phyloP scores from a whole-genome alignment of 1,284 basidiomycete species.

The Rhodotorula sp. region DNA sequence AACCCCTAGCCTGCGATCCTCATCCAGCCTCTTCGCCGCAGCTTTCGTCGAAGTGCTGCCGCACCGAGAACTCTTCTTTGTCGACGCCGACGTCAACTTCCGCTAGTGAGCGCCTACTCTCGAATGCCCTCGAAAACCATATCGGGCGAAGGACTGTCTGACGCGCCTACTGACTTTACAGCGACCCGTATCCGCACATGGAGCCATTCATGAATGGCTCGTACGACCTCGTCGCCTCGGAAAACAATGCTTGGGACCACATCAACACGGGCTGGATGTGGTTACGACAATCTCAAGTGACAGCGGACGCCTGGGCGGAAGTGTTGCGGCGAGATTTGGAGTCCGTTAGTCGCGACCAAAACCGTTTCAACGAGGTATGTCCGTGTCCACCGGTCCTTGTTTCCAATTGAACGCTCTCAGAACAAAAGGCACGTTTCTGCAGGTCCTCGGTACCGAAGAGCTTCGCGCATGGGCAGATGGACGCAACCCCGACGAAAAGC shows the following conservation, averaged over 20 bases:
- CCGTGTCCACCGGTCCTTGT: too few relatives aligned
- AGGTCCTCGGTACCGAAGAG: conserved; percentile 28
- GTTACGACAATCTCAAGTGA: conserved; percentile 13
- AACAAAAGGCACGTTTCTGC: background rate
- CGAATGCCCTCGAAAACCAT: too few relatives aligned
- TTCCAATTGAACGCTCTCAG: background rate
- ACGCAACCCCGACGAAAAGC: conserved; percentile 1
- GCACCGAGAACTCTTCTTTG: conserved; percentile 36
- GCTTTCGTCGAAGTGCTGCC: conserved; percentile 33
- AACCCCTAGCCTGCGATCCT: background rate
- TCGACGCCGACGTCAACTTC: conserved; percentile 36
- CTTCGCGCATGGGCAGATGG: conserved; percentile 5
- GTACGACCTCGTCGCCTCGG: conserved; percentile 30
- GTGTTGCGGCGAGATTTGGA: conserved; percentile 27
- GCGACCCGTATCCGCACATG: conserved; percentile 35
- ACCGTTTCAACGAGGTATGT: conserved; percentile 34
- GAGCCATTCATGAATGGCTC: conserved; percentile 18
- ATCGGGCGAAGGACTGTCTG: background rate
- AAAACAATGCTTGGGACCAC: conserved; percentile 30
- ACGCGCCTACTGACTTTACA: background rate
- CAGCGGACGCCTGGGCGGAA: conserved; percentile 25
- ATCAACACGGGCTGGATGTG: conserved; percentile 40
- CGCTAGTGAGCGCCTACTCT: conserved; percentile 12
- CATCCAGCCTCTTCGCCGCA: background rate
- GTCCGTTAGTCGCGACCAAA: conserved; percentile 24